Evolutionary conservation across 1,284 basidiomycete genomes (phyloP), one percentile per base, ranked within the genome.

Genomic region (Somion occarium): DNA sequence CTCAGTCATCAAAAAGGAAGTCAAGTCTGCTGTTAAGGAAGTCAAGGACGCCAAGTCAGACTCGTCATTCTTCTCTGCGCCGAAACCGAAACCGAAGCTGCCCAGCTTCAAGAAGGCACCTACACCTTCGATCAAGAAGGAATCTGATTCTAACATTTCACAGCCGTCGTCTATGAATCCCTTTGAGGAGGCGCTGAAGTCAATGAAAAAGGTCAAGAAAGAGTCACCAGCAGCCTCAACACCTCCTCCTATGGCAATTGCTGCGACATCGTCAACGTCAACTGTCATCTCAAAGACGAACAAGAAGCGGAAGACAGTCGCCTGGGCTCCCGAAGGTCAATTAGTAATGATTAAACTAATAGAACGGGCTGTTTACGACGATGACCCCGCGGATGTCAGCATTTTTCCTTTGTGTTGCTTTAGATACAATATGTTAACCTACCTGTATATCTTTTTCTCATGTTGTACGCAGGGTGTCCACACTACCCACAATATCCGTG

Each of bases 361-460:
- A 70, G 88, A 91, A 69, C 81, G 76, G 62, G 89, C 89, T 56
- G 73, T 90, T 60, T 91, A 91, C 71, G 89, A 91, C 60, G 88
- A 90, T 68, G 89, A 91, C 74, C 78, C 79, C 62, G 74, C 79
- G 72, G 82, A 87, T 79, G 88, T 91, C 76, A 82, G 86, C 80
- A 62, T 58, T 55, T 71, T 68, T 67, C 66, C 66, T 67, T 64
- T 67, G 61, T 60, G 62, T 67, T 62, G 49, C 56, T 56, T 42
- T 57, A 59, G 67, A 70, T 78, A 81, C 69, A 69, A 69, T 81
- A 78, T 72, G 71, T 79, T 80, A 75, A 80, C 78, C 20, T 38
- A 49, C 59, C 56, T 64, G 62, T 57, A 64, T 57, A 65, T 60
- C 61, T 66, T 64, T 64, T 43, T 9, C 39, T 41, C 3, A 5